A percentile compares a stretch with the other conserved stretches of the same genome.
phyloP scores from a whole-genome alignment of 2,329 filamentous ascomycete species.

The Phialemonium atrogriseum region DNA sequence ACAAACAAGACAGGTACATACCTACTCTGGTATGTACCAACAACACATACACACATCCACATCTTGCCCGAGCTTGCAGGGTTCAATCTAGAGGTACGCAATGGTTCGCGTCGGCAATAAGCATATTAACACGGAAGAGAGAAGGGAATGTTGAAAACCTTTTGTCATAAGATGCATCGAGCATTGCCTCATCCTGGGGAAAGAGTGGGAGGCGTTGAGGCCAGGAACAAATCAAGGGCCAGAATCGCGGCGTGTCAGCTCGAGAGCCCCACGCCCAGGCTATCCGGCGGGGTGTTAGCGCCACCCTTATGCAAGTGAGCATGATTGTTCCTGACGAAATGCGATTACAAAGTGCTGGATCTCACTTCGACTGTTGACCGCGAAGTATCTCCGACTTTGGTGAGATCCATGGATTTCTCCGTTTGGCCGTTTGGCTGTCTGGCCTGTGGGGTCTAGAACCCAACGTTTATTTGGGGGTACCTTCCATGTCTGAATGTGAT shows the following conservation, averaged over 20 bases:
- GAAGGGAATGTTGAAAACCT: slow-evolving; percentile 11
- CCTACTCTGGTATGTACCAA: no score
- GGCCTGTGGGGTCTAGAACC: no score
- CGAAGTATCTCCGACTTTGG: no score
- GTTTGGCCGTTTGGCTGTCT: no score
- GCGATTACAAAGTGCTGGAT: no score
- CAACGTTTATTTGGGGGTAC: no score
- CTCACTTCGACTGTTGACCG: no score
- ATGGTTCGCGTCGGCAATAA: neutral
- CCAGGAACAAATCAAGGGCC: slow-evolving; percentile 18
- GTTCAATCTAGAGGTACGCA: neutral
- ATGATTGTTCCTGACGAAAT: no score
- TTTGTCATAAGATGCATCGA: slow-evolving; percentile 19
- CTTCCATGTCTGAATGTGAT: no score
- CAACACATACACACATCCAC: neutral
- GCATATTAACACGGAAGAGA: slow-evolving; percentile 3
- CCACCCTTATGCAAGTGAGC: slow-evolving; percentile 8
- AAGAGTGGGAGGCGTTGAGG: slow-evolving; percentile 16
- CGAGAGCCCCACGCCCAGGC: slow-evolving; percentile 13
- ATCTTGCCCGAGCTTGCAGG: neutral
- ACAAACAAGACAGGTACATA: neutral
- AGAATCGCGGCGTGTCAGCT: slow-evolving; percentile 4
- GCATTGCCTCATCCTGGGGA: slow-evolving; percentile 12
- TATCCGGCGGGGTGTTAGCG: slow-evolving; percentile 8
- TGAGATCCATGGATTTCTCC: no score